These are phyloP conservation scores for Microbotryum scabiosae DNA, from an alignment of 1,284 basidiomycete species.

Conservation along the genomic window DNA sequence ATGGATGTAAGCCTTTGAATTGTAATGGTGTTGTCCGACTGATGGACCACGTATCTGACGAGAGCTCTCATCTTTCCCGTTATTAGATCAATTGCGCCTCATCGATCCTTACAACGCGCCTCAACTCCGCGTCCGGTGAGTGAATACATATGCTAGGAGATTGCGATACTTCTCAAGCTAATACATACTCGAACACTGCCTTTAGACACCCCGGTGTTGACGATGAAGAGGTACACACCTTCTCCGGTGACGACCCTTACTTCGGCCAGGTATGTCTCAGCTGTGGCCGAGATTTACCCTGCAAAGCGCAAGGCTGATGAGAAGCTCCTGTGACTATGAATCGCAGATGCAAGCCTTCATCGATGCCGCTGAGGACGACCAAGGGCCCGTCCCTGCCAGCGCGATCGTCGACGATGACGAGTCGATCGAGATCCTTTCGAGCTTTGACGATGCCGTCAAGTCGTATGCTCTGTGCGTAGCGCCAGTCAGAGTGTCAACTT, in stretches of 20 bases:
- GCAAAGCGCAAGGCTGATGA: neutral
- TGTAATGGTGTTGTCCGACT: too few species aligned
- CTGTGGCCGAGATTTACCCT: too few species aligned
- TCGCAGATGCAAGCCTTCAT: slow-evolving; percentile 28
- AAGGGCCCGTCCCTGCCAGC: slow-evolving; percentile 6
- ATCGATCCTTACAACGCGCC: slow-evolving; percentile 71
- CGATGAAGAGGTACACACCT: slow-evolving; percentile 51
- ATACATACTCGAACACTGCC: slow-evolving; percentile 2
- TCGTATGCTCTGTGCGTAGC: slow-evolving; percentile 73
- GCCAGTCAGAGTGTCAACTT: neutral
- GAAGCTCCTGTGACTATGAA: neutral
- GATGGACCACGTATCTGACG: neutral
- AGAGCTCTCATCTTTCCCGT: neutral
- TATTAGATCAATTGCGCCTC: slow-evolving; percentile 53
- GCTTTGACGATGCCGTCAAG: slow-evolving; percentile 64
- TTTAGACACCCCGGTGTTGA: slow-evolving; percentile 45
- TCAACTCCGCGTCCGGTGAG: slow-evolving; percentile 68
- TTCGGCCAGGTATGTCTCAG: slow-evolving; percentile 12
- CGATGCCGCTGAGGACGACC: slow-evolving; percentile 29
- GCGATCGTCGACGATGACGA: slow-evolving; percentile 33
- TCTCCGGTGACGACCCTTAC: slow-evolving; percentile 32
- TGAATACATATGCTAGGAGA: too few species aligned
- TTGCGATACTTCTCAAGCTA: neutral
- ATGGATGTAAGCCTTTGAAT: neutral
- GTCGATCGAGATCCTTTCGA: slow-evolving; percentile 38